A percentile compares a stretch with the other conserved stretches of the same genome.
Evolutionary conservation across 2,329 filamentous ascomycete genomes (phyloP).

Genomic region (Aspergillus pseudonomiae): DNA sequence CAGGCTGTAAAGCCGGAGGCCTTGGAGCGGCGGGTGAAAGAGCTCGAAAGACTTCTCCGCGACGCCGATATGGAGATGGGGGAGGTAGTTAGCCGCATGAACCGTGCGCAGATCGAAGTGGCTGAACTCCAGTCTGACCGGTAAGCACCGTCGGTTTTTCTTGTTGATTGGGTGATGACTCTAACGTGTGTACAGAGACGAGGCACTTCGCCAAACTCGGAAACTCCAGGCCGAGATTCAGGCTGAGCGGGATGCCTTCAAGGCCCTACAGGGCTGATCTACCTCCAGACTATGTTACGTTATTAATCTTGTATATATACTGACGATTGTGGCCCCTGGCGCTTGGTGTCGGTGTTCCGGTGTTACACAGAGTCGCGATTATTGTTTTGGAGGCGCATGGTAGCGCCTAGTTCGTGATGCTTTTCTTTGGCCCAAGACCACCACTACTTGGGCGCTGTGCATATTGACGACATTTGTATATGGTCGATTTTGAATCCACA

Average conservation of each 20-base stretch:
- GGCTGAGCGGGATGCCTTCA: conserved; percentile 64
- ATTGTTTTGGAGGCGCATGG: background rate
- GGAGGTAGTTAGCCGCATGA: conserved; percentile 80
- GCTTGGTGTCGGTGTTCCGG: conserved; percentile 9
- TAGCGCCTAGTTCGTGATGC: conserved; percentile 4
- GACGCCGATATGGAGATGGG: conserved; percentile 82
- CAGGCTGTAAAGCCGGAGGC: conserved; percentile 74
- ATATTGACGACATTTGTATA: conserved; percentile 17
- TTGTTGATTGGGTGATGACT: conserved; percentile 2
- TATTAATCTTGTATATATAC: conserved; percentile 5
- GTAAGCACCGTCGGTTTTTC: conserved; percentile 30
- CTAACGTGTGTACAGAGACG: conserved; percentile 57
- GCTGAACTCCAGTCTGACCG: conserved; percentile 68
- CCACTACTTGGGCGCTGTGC: conserved; percentile 7
- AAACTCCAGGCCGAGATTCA: conserved; percentile 69
- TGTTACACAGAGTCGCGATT: conserved; percentile 7
- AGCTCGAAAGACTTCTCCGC: conserved; percentile 79
- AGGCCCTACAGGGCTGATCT: conserved; percentile 46
- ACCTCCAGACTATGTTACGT: background rate
- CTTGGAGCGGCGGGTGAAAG: conserved; percentile 76
- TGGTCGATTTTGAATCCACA: conserved; percentile 8
- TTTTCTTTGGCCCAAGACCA: conserved; percentile 6
- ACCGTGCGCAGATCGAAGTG: conserved; percentile 79
- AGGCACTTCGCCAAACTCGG: conserved; percentile 71
- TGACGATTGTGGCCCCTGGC: conserved; percentile 4